Base-by-base conservation (phyloP, 148 eudicot genomes). In the Silene conica region DNA sequence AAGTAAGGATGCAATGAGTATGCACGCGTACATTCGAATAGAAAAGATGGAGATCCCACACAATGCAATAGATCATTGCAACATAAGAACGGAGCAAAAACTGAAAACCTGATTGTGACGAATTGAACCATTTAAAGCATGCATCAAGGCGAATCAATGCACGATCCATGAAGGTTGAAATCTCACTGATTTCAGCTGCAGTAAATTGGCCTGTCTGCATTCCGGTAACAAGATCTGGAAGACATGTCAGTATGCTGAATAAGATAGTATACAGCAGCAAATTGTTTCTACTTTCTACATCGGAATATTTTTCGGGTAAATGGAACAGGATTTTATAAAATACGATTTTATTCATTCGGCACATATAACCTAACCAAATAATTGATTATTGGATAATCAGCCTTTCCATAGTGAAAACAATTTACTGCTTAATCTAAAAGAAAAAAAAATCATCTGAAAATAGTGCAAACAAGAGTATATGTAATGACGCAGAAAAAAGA, bases 101-200 rank as follows among this genome's bases (percentile, higher is more conserved):
- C 45, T 18, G 9, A 1, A 26, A 74, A 95, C 97, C 99, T 84
- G 92, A 83, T 82, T 95, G 99, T 68, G 99, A 86, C 63, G 88
- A 87, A 75, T 90, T 95, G 83, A 95, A 95, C 99, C 99, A 95
- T 52, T 92, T 85, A 80, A 85, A 95, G 96, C 99, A 95, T 67
- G 97, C 97, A 76, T 95, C 96, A 67, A 95, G 93, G 52, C 97
- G 97, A 52, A 83, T 69, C 71, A 81, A 90, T 76, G 99, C 89
- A 67, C 81, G 86, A 67, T 87, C 87, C 57, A 95, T 75, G 79
- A 95, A 92, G 76, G 85, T 69, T 45, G 85, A 85, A 67, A 95
- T 89, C 77, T 84, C 88, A 71, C 77, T 77, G 70, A 72, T 85
- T 78, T 90, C 92, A 13, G 80, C 45, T 71, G 82, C 74, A 63